phyloP scores from a whole-genome alignment of 805 yeast species.

The Candida peoriensis region DNA sequence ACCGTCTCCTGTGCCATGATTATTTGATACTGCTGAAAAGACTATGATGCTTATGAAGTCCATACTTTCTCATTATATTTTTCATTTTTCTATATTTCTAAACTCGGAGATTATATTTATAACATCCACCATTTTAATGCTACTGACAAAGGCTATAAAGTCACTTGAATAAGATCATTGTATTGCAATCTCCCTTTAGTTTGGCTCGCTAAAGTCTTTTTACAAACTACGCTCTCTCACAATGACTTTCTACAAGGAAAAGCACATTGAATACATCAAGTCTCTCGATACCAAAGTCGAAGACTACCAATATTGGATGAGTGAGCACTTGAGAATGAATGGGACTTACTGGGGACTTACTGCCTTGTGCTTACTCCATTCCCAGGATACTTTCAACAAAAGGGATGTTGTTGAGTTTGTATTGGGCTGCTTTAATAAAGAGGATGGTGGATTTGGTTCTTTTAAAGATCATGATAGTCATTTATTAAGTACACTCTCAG shows the following conservation, averaged over 20 bases:
- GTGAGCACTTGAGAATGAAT: slow-evolving; percentile 84
- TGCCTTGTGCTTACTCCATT: slow-evolving; percentile 58
- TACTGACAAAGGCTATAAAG: no score
- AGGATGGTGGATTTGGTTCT: slow-evolving; percentile 82
- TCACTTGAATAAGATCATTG: no score
- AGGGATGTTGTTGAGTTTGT: slow-evolving; percentile 67
- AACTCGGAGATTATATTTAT: no score
- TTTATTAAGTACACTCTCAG: slow-evolving; percentile 77
- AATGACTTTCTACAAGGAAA: slow-evolving; percentile 29
- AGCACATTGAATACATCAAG: slow-evolving; percentile 55
- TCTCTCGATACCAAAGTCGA: slow-evolving; percentile 49
- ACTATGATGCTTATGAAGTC: no score
- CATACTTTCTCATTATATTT: no score
- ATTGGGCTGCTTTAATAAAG: slow-evolving; percentile 51
- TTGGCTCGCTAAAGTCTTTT: no score
- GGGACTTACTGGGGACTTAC: slow-evolving; percentile 96
- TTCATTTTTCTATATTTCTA: no score
- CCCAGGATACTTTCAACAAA: slow-evolving; percentile 52
- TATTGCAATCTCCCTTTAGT: no score
- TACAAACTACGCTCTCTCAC: background rate
- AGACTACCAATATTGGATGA: slow-evolving; percentile 76
- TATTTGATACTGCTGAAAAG: no score
- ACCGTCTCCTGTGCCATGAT: no score
- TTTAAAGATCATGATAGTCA: slow-evolving; percentile 90
- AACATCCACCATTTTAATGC: no score